Evolutionary conservation across 2,329 filamentous ascomycete genomes (phyloP), one percentile per base, ranked within the genome.

Genomic region (Cercospora berteroae): DNA sequence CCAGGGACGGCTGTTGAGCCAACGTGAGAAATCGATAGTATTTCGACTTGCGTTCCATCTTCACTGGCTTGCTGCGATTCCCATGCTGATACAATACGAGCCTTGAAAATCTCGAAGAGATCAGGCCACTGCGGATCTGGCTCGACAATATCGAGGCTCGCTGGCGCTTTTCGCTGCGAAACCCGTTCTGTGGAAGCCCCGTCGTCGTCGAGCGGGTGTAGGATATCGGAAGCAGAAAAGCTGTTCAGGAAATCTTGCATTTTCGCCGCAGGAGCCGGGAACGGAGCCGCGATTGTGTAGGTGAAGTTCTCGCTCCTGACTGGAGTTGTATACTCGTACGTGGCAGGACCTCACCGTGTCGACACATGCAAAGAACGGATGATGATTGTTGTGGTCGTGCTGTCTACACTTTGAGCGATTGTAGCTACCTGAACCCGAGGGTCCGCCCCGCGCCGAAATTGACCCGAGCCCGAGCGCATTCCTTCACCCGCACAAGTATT

Each of bases 1-100:
- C 75, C 77, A 0, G 83, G 82, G 6, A 87, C 77, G 60, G 82
- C 83, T 29, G 85, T 86, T 12, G 83, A 85, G 27, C 85, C 85
- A 33, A 82, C 77, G 71, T 86, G 84, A 18, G 76, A 70, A 61
- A 86, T 75, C 23, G 74, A 72, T n/a, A 78, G 68, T 39, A 75
- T 70, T 4, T 80, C 69, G 20, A 70, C 65, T 52, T 33, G 60
- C 12, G 1, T 48, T 16, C 9, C 61, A 60, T 62, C 44, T 33
- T 18, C 27, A 31, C 10, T 2, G 12, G 39, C 25, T 56, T 29
- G 20, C 18, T 31, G 27, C 18, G 52, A 31, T n/a, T 77, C 79
- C 4, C 83, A 74, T 0, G 80, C 81, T 1, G 70, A 67, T 16
- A 71, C 50, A 58, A 83, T 81, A 58, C 76, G 76, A 3, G 73